Conservation (phyloP, 352 stramenopile genomes). For the Phytophthora pistaciae region DNA sequence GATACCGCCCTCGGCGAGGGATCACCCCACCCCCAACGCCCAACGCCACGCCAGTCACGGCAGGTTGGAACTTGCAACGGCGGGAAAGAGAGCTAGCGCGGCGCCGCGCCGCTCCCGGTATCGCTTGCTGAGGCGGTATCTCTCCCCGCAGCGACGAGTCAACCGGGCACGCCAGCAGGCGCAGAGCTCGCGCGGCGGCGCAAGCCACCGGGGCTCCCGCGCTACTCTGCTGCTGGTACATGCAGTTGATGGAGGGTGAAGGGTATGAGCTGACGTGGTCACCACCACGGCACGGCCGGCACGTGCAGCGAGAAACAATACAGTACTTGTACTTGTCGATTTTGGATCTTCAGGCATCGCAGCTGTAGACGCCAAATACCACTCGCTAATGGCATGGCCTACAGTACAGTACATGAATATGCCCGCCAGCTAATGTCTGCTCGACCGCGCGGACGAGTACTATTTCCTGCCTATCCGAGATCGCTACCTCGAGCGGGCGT, state of each 20-base stretch:
- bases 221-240: conserved; percentile 10
- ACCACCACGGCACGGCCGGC: neutral
- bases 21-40: neutral
- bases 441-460: neutral
- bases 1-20: conserved; percentile 1
- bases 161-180: conserved; percentile 24
- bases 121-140: conserved; percentile 3
- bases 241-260: neutral
- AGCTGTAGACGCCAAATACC: conserved; percentile 16
- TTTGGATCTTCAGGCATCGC: conserved; percentile 18
- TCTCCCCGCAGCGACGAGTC: conserved; percentile 29
- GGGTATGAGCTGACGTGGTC: conserved; percentile 22
- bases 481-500: conserved; percentile 17
- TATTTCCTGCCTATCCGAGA: neutral
- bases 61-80: conserved; percentile 30
- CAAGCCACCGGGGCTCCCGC: conserved; percentile 4
- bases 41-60: neutral
- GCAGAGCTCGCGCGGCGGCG: conserved; percentile 7
- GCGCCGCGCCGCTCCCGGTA: neutral
- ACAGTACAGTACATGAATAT: neutral
- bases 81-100: conserved; percentile 20
- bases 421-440: neutral
- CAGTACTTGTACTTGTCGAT: too few relatives aligned
- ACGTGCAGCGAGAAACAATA: conserved; percentile 18
- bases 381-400: neutral